Evolutionary conservation across 305 asterid genomes (phyloP).

Genomic region (Fraxinus sp.): DNA sequence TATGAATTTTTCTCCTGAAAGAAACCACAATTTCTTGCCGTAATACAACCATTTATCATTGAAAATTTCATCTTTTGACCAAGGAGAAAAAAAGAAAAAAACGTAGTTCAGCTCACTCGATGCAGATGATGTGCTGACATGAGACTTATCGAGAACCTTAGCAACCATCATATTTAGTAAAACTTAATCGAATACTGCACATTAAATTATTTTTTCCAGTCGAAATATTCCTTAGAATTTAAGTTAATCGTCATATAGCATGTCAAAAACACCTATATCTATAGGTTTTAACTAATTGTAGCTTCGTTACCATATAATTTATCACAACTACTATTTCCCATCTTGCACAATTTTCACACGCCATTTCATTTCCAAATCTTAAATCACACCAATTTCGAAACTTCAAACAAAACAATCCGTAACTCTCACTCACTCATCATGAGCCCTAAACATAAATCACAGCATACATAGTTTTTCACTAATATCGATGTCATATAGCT

Average conservation of each 20-base stretch:
- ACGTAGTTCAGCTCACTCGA: no score
- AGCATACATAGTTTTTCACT: background rate
- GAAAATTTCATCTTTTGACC: no score
- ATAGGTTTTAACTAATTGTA: background rate
- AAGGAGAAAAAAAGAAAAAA: no score
- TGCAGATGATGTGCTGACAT: no score
- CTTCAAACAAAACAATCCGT: background rate
- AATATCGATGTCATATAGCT: background rate
- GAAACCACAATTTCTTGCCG: background rate
- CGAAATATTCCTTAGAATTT: background rate
- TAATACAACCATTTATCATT: no score
- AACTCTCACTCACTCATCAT: background rate
- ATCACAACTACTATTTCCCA: background rate
- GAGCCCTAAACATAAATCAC: background rate
- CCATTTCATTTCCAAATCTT: background rate
- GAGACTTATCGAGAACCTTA: background rate
- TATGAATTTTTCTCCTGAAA: background rate
- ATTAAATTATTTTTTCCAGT: background rate
- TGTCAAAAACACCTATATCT: background rate
- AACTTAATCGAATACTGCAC: background rate
- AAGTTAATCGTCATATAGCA: background rate
- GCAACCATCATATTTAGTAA: background rate
- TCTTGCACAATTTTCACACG: background rate
- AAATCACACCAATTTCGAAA: background rate
- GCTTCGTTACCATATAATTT: background rate